A percentile compares a stretch with the other conserved stretches of the same genome.
These are phyloP conservation scores for Corynascus novoguineensis DNA, from an alignment of 495 filamentous ascomycete genomes.

Conservation along the genomic window DNA sequence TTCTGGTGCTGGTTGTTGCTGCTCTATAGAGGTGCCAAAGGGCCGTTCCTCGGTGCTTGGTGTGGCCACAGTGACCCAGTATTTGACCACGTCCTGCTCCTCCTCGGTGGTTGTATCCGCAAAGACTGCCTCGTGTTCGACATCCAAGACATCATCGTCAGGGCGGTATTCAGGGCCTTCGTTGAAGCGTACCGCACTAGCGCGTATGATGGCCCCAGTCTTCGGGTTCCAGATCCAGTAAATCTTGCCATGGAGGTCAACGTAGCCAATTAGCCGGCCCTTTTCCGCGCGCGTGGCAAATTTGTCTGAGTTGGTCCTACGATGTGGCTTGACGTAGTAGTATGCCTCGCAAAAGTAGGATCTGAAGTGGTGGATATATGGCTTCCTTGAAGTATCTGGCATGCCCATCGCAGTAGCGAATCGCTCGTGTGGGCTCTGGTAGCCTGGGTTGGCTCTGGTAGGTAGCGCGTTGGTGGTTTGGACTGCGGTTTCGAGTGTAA, in stretches of 20 bases:
- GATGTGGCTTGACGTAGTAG: not conserved
- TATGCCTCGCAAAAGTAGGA: not conserved
- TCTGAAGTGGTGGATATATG: not conserved
- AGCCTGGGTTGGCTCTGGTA: not conserved
- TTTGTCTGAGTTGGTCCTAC: not conserved
- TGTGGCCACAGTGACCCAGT: not conserved
- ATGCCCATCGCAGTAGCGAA: not conserved
- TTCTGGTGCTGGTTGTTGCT: no score
- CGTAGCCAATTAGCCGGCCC: not conserved
- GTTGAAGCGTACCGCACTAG: not conserved
- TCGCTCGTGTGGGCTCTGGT: not conserved
- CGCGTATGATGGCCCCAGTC: not conserved
- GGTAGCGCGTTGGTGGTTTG: not conserved
- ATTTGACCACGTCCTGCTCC: not conserved
- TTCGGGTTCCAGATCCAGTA: not conserved
- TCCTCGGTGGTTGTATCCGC: not conserved
- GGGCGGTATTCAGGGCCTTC: not conserved
- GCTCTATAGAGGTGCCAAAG: no score
- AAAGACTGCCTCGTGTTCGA: not conserved
- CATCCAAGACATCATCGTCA: not conserved
- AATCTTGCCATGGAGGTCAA: not conserved
- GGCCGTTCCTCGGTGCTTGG: not conserved
- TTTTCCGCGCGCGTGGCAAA: not conserved
- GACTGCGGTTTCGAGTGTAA: not conserved
- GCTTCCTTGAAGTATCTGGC: not conserved